Evolutionary conservation across 345 rosid genomes (phyloP), one percentile per base, ranked within the genome.

Genomic region (Eucalyptus microcorys): DNA sequence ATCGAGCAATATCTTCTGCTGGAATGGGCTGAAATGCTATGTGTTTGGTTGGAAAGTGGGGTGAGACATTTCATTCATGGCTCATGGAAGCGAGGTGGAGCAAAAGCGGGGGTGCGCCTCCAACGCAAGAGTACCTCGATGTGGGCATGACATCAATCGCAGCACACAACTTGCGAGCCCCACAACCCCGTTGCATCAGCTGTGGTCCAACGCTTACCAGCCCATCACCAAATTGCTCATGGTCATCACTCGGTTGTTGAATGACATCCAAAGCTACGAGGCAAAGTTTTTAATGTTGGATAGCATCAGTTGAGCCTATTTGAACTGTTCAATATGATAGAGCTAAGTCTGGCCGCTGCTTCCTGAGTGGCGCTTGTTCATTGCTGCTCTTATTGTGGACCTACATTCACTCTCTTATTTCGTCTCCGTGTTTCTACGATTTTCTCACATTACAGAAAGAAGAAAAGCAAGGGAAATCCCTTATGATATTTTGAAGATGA

Each of bases 1-100:
- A 12, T 27, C 66, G 32, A 59, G 32, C 66, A 59, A 59, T 59
- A 3, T 47, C 48, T 26, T 26, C n/a, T 26, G 13, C 14, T 3
- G 4, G 22, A 53, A 43, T n/a, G 57, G 47, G 27, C 24, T 10
- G 19, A 48, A 30, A 24, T 7, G 30, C 21, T 22, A 17, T 21
- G 47, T 79, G 53, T 19, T 37, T 81, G 45, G 37, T 2, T 87
- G 90, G 30, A 43, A 47, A 96, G 97, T 96, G 97, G 98, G 17
- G 55, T 14, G 96, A 95, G 87, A 94, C 97, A 87, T 96, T 96
- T 90, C 92, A 68, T 43, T 89, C 97, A 30, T 95, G 95, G 98
- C 91, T 93, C 43, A 53, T 43, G 53, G 98, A 96, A 94, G 93
- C 96, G 4, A 87, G 88, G 61, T 94, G 96, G 95, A 93, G 95